Evolutionary conservation across 176 grass and related monocot genomes (phyloP).

Genomic region (Cenchrus fungigraminus): DNA sequence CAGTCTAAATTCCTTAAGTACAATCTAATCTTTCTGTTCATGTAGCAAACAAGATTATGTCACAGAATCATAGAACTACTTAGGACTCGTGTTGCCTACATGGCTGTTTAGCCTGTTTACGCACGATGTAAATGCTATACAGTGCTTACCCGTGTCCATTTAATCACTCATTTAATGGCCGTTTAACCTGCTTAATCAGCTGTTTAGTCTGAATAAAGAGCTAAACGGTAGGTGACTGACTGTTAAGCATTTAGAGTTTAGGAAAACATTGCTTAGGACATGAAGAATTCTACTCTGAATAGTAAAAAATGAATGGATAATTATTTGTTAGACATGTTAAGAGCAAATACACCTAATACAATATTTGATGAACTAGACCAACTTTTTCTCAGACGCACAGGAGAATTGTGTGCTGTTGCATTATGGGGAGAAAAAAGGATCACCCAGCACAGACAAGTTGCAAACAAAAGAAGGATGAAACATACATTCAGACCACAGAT

Average conservation of each 20-base stretch:
- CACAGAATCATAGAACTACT: not conserved
- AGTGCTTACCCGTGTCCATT: no score
- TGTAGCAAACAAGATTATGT: conserved; percentile 7
- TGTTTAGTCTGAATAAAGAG: no score
- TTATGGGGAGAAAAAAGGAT: not conserved
- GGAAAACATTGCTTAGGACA: not conserved
- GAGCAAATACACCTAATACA: conserved; percentile 2
- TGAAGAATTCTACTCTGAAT: not conserved
- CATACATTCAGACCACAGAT: not conserved
- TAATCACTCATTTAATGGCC: no score
- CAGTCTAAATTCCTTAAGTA: not conserved
- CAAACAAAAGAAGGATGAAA: not conserved
- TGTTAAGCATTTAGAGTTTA: no score
- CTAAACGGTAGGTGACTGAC: no score
- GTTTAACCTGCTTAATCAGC: no score
- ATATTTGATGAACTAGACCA: not conserved
- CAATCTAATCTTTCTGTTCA: not conserved
- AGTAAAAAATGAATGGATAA: not conserved
- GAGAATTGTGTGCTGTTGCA: not conserved
- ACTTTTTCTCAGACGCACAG: not conserved
- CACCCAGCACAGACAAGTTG: not conserved
- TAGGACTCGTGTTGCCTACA: not conserved
- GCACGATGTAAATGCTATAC: no score
- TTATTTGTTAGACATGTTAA: conserved; percentile 8
- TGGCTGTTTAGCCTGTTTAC: no score